These are phyloP conservation scores for Gracilaria vermiculophylla DNA, from an alignment of 23 red algal genomes.

Conservation along the genomic window DNA sequence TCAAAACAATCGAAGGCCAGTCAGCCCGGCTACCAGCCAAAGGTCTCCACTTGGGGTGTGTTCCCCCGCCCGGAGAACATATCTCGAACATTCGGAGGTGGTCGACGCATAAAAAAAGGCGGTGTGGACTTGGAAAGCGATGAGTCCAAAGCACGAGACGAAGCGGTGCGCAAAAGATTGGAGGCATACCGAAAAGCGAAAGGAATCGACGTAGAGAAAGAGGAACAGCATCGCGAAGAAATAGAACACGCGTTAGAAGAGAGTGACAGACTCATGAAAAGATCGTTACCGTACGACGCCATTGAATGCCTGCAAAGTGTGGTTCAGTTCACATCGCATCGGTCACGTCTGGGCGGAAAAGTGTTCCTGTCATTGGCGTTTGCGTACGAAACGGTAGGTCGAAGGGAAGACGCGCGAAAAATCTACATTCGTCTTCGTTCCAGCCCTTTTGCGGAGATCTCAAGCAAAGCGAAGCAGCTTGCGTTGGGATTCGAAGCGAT, in stretches of 20 bases:
- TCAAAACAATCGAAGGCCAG: background rate
- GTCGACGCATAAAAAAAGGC: slow-evolving; percentile 55
- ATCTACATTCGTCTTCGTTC: slow-evolving; percentile 37
- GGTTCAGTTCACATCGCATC: slow-evolving; percentile 24
- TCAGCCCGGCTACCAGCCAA: slow-evolving; percentile 68
- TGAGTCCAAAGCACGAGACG: slow-evolving; percentile 21
- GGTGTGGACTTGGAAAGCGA: slow-evolving; percentile 51
- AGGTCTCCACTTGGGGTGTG: slow-evolving; percentile 91
- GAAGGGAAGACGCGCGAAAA: slow-evolving; percentile 50
- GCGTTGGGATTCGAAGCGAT: slow-evolving; percentile 66
- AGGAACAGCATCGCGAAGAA: slow-evolving; percentile 70
- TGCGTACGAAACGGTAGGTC: slow-evolving; percentile 59
- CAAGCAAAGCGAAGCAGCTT: slow-evolving; percentile 65
- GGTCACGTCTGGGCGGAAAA: slow-evolving; percentile 53
- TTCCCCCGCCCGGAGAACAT: slow-evolving; percentile 89
- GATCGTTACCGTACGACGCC: slow-evolving; percentile 32
- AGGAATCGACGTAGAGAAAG: slow-evolving; percentile 60
- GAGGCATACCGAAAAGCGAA: slow-evolving; percentile 33
- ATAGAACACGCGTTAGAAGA: slow-evolving; percentile 43
- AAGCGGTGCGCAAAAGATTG: slow-evolving; percentile 25
- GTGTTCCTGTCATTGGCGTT: slow-evolving; percentile 70
- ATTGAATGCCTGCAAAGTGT: slow-evolving; percentile 34
- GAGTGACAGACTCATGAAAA: background rate
- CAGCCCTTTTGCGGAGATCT: slow-evolving; percentile 52
- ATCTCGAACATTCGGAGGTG: slow-evolving; percentile 79